phyloP scores from a whole-genome alignment of 2,329 filamentous ascomycete genomes.

The Diplodia seriata region DNA sequence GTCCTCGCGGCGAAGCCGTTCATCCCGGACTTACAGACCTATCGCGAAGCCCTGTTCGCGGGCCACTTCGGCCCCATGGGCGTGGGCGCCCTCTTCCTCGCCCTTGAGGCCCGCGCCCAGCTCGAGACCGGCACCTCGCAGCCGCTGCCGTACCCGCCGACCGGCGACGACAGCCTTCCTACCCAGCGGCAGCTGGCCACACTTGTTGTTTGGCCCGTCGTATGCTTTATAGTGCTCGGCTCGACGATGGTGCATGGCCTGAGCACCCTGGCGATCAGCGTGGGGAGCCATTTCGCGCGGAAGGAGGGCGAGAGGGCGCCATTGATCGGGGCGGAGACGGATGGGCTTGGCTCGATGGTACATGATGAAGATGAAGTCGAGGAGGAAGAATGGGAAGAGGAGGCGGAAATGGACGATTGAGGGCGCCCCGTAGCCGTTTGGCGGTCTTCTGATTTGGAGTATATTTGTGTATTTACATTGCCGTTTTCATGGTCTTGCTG shows the following conservation, averaged over 20 bases:
- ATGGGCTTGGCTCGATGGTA: constrained; percentile 59
- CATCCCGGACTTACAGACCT: constrained; percentile 58
- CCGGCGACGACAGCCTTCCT: constrained; percentile 38
- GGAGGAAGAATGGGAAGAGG: constrained; percentile 34
- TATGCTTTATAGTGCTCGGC: constrained; percentile 62
- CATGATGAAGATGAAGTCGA: constrained; percentile 37
- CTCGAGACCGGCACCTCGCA: constrained; percentile 58
- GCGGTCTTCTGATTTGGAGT: background rate
- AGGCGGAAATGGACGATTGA: constrained; percentile 3
- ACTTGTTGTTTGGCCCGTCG: constrained; percentile 60
- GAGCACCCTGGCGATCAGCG: constrained; percentile 58
- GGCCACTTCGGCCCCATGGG: constrained; percentile 67
- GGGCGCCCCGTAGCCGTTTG: background rate
- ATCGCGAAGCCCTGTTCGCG: constrained; percentile 61
- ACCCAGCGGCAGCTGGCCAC: constrained; percentile 49
- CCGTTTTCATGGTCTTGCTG: background rate
- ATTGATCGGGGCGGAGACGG: constrained; percentile 58
- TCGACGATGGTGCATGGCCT: constrained; percentile 63
- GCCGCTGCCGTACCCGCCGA: constrained; percentile 54
- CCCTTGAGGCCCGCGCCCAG: constrained; percentile 61
- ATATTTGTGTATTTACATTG: background rate
- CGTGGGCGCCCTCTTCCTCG: constrained; percentile 62
- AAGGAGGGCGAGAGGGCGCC: constrained; percentile 57
- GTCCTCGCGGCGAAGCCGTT: constrained; percentile 57
- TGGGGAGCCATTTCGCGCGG: constrained; percentile 57